phyloP scores from a whole-genome alignment of 2,329 filamentous ascomycete genomes.

The Fusarium oligoseptatum region DNA sequence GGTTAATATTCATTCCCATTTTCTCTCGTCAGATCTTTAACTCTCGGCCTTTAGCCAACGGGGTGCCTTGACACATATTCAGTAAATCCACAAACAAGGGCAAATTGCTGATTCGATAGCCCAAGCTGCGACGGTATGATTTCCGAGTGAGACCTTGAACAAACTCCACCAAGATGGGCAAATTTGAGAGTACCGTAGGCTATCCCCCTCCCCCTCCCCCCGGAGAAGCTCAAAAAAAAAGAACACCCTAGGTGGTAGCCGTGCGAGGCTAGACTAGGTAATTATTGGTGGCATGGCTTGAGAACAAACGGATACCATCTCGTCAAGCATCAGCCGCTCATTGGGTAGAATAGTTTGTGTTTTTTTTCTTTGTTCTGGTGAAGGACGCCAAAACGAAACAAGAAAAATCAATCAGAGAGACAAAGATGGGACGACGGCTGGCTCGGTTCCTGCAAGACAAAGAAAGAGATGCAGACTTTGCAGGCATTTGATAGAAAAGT shows the following conservation, averaged over 20 bases:
- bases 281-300: background rate
- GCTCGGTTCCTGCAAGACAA: background rate
- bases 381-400: background rate
- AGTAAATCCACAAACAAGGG: background rate
- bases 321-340: background rate
- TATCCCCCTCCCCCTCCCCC: background rate
- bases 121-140: background rate
- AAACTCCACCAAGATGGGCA: background rate
- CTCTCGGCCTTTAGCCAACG: background rate
- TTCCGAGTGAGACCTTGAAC: background rate
- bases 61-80: background rate
- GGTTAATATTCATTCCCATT: background rate
- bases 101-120: background rate
- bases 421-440: background rate
- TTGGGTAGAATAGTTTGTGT: background rate
- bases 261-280: constrained; percentile 1
- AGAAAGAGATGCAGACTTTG: background rate
- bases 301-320: background rate
- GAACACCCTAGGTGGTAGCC: background rate
- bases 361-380: background rate
- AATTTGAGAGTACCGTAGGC: background rate
- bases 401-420: background rate
- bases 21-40: background rate
- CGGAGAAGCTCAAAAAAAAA: background rate
- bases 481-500: background rate